These are phyloP conservation scores for Aspergillus affinis DNA, from an alignment of 495 filamentous ascomycete species.

Conservation along the genomic window DNA sequence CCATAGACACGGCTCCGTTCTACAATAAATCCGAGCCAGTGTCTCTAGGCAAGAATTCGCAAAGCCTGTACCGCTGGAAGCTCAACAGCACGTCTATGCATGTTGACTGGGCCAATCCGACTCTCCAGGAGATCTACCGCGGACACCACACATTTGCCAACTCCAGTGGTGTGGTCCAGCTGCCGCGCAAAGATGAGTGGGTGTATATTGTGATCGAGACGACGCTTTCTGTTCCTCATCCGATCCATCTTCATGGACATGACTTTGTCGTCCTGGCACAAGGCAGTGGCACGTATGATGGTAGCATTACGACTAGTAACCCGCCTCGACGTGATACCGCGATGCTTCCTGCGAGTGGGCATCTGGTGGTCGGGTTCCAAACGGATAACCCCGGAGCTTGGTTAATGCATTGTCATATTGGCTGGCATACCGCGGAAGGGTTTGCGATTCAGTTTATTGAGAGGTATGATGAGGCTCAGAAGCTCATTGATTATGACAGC, in stretches of 20 bases:
- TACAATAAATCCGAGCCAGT: slow-evolving; percentile 19
- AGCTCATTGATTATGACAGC: slow-evolving; percentile 13
- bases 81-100: slow-evolving; percentile 31
- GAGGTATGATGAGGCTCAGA: slow-evolving; percentile 27
- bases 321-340: slow-evolving; percentile 63
- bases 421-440: slow-evolving; percentile 45
- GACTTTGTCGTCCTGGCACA: slow-evolving; percentile 58
- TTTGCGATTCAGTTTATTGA: slow-evolving; percentile 50
- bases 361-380: slow-evolving; percentile 52
- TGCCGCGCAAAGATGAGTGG: slow-evolving; percentile 63
- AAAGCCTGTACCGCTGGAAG: slow-evolving; percentile 25
- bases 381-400: slow-evolving; percentile 54
- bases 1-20: slow-evolving; percentile 14
- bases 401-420: slow-evolving; percentile 56
- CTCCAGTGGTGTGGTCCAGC: slow-evolving; percentile 32
- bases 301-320: slow-evolving; percentile 20
- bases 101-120: slow-evolving; percentile 29
- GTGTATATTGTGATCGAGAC: slow-evolving; percentile 49
- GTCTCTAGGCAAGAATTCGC: slow-evolving; percentile 11
- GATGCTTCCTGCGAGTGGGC: slow-evolving; percentile 48
- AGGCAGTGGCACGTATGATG: slow-evolving; percentile 32
- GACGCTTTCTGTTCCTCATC: slow-evolving; percentile 65
- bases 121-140: slow-evolving; percentile 24
- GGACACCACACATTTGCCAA: slow-evolving; percentile 16
- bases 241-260: slow-evolving; percentile 85